These are phyloP conservation scores for Podospora pseudopauciseta DNA, from an alignment of 495 filamentous ascomycete genomes.

Conservation along the genomic window DNA sequence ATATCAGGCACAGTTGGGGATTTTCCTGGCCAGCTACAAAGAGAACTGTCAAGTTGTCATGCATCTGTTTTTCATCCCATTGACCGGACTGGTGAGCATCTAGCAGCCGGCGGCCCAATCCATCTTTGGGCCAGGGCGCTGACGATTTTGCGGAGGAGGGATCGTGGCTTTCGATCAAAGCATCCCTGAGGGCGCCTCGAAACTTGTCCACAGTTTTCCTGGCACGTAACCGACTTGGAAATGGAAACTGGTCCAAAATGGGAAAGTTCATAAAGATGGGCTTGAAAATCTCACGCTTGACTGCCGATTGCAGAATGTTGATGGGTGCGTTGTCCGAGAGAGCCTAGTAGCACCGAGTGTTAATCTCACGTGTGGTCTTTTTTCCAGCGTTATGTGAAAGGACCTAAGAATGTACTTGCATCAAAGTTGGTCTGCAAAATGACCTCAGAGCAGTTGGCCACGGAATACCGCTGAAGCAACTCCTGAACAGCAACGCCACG, in stretches of 20 bases:
- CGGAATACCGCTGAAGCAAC: conserved; percentile 20
- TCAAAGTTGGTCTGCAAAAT: conserved; percentile 17
- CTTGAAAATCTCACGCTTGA: conserved; percentile 39
- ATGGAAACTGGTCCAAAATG: conserved; percentile 28
- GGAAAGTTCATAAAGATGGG: conserved; percentile 41
- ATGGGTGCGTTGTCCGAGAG: conserved; percentile 28
- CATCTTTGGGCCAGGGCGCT: conserved; percentile 1
- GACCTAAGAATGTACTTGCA: neutral
- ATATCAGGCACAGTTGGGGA: conserved; percentile 33
- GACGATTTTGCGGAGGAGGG: neutral
- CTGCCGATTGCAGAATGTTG: conserved; percentile 26
- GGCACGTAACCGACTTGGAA: conserved; percentile 24
- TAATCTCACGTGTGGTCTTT: neutral
- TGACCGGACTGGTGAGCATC: conserved; percentile 10
- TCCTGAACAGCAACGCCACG: conserved; percentile 19
- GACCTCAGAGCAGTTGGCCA: conserved; percentile 23
- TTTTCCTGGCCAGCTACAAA: conserved; percentile 44
- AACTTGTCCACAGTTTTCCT: conserved; percentile 15
- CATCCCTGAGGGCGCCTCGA: conserved; percentile 15
- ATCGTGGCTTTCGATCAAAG: conserved; percentile 11
- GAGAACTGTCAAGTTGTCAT: conserved; percentile 34
- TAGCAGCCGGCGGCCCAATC: conserved; percentile 16
- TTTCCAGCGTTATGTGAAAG: neutral
- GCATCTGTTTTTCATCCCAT: conserved; percentile 27
- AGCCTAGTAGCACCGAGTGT: conserved; percentile 7